Conservation (phyloP, 208 protist species). For the Naegleria fowleri region DNA sequence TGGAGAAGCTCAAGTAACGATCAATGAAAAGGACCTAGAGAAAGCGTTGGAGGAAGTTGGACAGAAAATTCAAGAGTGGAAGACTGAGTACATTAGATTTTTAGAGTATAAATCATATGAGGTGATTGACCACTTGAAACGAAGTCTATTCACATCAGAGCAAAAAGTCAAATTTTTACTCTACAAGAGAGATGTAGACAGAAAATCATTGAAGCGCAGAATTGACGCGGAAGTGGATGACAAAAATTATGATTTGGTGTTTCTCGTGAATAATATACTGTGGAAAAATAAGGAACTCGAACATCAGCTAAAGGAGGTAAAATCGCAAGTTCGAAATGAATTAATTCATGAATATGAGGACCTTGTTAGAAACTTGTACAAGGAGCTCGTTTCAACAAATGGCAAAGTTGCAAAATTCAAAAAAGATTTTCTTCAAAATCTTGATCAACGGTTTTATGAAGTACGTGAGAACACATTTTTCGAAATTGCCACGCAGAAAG, state of each 20-base stretch:
- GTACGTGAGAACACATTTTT: slow-evolving; percentile 41
- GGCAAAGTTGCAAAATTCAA: slow-evolving; percentile 45
- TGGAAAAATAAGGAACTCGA: slow-evolving; percentile 36
- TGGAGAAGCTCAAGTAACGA: not conserved
- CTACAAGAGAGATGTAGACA: slow-evolving; percentile 37
- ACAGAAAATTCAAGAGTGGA: not conserved
- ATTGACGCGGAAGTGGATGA: slow-evolving; percentile 38
- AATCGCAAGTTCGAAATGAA: slow-evolving; percentile 28
- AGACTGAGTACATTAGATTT: not conserved
- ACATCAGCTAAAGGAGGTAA: slow-evolving; percentile 16
- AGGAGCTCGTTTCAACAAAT: slow-evolving; percentile 35
- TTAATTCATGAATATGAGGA: slow-evolving; percentile 44
- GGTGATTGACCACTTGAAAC: slow-evolving; percentile 30
- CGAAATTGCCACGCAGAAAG: slow-evolving; percentile 24
- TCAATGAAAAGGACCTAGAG: not conserved
- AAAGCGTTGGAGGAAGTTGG: not conserved
- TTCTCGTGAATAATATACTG: slow-evolving; percentile 31
- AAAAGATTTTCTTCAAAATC: slow-evolving; percentile 40
- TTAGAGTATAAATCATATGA: not conserved
- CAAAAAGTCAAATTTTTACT: slow-evolving; percentile 33
- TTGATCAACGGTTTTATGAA: slow-evolving; percentile 44
- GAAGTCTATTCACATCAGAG: slow-evolving; percentile 30
- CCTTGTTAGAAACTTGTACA: slow-evolving; percentile 26
- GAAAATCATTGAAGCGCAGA: slow-evolving; percentile 35
- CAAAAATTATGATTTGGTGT: slow-evolving; percentile 46